Base-by-base conservation (phyloP, 345 rosid species). In the Linum trigynum region DNA sequence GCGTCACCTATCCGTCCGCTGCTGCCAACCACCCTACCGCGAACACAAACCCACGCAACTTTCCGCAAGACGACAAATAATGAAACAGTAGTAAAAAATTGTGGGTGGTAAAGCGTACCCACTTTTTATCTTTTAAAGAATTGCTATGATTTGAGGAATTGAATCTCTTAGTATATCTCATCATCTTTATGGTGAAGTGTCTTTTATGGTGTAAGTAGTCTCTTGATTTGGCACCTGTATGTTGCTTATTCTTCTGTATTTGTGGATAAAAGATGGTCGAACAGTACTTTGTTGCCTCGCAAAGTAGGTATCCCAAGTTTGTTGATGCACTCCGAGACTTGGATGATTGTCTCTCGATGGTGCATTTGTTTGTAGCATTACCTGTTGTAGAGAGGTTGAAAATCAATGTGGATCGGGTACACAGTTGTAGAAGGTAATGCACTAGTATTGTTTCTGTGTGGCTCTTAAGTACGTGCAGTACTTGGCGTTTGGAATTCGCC, bases 311-410 rank as follows among this genome's bases (percentile, higher is more conserved):
- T 78, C 96, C 99, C 0, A 85, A 85, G 1, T 88, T 90, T 66
- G 67, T 87, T 61, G 96, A 90, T 77, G 96, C 96, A 5, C 84
- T 94, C 7, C 83, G 99, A 59, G 99, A 94, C 77, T 83, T 94
- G 84, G 99, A 90, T 75, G 99, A 90, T 66, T 85, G 96, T 73
- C 91, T 94, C 39, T 83, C 96, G 0, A 77, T 88, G 95, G 91
- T 94, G 66, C 96, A 88, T 76, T 96, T 90, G 45, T 94, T 94
- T 78, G 99, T 96, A 12, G 90, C 81, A 36, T 79, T 90, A 61
- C 96, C 97, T 69, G 96, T 91, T 35, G 70, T 79, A 55, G 88
- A 94, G 71, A 85, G 91, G 81, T 75, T 83, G 69, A 94, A 84
- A 40, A 83, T 90, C 61, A 87, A 88, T 65, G 92, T 80, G 45